Base-by-base conservation (phyloP, 2,329 filamentous ascomycete species). In the Penicillium sp. region DNA sequence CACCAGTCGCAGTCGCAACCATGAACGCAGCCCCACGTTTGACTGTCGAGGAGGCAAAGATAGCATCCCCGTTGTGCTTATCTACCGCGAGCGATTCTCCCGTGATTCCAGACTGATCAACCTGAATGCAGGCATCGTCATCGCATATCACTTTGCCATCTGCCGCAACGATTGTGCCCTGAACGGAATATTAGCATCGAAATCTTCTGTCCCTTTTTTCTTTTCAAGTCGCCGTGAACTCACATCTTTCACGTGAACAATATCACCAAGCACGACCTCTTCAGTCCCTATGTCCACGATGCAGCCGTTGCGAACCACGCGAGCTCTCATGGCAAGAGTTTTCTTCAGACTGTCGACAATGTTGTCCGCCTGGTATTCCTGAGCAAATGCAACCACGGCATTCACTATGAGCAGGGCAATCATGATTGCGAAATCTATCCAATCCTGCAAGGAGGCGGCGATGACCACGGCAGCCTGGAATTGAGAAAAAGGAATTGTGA, bases 391-490 rank as follows among this genome's bases (percentile, higher is more conserved):
- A 61, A 96, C 91, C 62, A 78, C 79, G 40, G 91, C 91, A 79
- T 96, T 96, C 62, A 96, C 88, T 63, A 95, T 74, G 10, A 96
- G 83, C 49, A 95, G 82, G 70, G 79, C 90, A 75, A 88, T 91
- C 66, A 96, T 96, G 70, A 96, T 90, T 81, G 90, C 91, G 70
- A 96, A 93, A 79, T 96, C 91, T 62, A 96, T 89, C 91, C 91
- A 96, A 69, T 94, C 89, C 76, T 89, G 77, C 40, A 96, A 85
- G 85, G 89, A 89, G 60, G 88, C 89, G 72, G 91, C 90, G 57
- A 95, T 83, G 69, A 92, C 81, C 65, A 89, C 89, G 60, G 90
- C 89, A 76, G 85, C 82, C 85, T 87, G 20, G 13, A 38, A 2
- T 13, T 53, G 38, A 53, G 57, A 46, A 49, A 49, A 46, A 49